Evolutionary conservation across 1,284 basidiomycete genomes (phyloP), one percentile per base, ranked within the genome.

Genomic region (Marasmius oreades): DNA sequence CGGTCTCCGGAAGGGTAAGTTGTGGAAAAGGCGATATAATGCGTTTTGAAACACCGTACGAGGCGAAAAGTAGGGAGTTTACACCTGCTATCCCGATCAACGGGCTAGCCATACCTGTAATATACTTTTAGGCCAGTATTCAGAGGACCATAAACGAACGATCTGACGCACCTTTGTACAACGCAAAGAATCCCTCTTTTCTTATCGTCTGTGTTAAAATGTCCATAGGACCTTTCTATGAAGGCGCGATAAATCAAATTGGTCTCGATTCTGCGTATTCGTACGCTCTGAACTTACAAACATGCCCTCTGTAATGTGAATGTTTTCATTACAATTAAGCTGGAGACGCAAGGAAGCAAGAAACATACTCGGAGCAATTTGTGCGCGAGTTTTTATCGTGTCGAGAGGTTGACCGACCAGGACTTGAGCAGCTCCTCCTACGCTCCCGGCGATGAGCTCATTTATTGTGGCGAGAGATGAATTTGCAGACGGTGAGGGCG

Each of bases 41-140:
- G 8, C 92, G 85, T 63, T 90, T 87, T 2, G 93, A 90, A 4
- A 81, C 75, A 14, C 85, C 90, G 65, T 97, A 98, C 0, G 94
- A 86, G 0, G 92, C 92, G 72, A 98, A 99, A 6, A 98, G 82
- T 18, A 98, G 80, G 11, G 93, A 96, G 73, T 98, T 98, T 65
- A 98, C 95, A 5, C 92, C 95, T 1, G 95, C 93, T 28, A 99
- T 91, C n/a, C 96, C 96, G 45, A 97, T 59, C 8, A 99, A 77
- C 0, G 96, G 96, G 48, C 91, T 93, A 0, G 88, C 80, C 93
- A 95, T 95, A 42, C 93, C 92, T 92, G 64, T n/a, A 18, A 33
- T 16, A n/a, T 20, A 52, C n/a, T 31, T 31, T 31, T 10, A 34
- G 14, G 11, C 3, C 44, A 46, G 39, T 46, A 50, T 36, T 44